Conservation (phyloP, 148 eudicot genomes). For the Mesembryanthemum crystallinum region DNA sequence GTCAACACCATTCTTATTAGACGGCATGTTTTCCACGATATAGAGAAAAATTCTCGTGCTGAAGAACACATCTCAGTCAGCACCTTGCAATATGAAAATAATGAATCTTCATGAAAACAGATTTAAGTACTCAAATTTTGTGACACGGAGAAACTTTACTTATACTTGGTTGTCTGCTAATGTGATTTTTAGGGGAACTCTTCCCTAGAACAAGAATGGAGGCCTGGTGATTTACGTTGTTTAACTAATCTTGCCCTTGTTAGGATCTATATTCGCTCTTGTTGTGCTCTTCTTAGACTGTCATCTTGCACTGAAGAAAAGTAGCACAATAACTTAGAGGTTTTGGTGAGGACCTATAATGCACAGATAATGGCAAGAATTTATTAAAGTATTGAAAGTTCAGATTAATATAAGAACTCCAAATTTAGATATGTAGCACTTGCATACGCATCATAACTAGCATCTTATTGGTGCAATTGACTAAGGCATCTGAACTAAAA, state of each 20-base stretch:
- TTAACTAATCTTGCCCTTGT: not conserved
- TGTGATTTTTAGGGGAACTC: not conserved
- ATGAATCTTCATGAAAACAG: slow-evolving; percentile 4
- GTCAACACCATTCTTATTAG: slow-evolving; percentile 5
- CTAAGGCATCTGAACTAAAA: too few relatives aligned
- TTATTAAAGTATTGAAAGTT: too few relatives aligned
- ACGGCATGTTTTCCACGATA: not conserved
- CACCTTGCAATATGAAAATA: not conserved
- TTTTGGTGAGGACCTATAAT: too few relatives aligned
- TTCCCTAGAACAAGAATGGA: not conserved
- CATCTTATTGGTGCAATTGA: too few relatives aligned
- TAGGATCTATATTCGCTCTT: too few relatives aligned
- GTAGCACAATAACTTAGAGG: too few relatives aligned
- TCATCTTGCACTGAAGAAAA: too few relatives aligned
- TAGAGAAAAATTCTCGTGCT: not conserved
- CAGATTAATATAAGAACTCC: too few relatives aligned
- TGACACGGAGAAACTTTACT: not conserved
- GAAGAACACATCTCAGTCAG: not conserved
- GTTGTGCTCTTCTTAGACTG: too few relatives aligned
- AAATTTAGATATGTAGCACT: too few relatives aligned
- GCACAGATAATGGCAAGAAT: too few relatives aligned
- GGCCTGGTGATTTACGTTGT: not conserved
- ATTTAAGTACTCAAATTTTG: not conserved
- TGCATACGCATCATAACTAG: too few relatives aligned
- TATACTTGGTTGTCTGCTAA: not conserved